Base-by-base conservation (phyloP, 176 grass and related monocot species). In the Urochloa ruziziensis region DNA sequence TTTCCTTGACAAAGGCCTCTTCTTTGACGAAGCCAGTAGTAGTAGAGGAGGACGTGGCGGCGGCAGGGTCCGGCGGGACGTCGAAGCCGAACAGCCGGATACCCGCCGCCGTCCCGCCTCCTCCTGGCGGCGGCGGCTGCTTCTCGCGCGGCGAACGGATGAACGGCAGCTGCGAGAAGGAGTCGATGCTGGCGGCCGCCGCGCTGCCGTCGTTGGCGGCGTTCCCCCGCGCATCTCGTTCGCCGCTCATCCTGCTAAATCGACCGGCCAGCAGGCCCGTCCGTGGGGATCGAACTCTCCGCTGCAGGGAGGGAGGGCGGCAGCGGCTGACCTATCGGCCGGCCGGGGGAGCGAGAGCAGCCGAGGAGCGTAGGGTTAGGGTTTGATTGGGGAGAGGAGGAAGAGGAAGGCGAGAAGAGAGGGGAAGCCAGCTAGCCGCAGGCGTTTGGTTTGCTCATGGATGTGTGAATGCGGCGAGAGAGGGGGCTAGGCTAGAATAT, bases 21-120 rank as follows among this genome's bases (percentile, higher is more conserved):
- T 79, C 73, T 39, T 84, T 21, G n/a, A n/a, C 6, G 24, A 74
- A 74, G 46, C n/a, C 61, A 14, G 79, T 0, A 56, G 49, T 52
- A 14, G 79, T 0, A 56, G 49, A 7, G 37, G 46, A 10, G 47
- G 10, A 11, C 21, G 61, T 43, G 66, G 79, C 46, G 5, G 60
- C 35, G 60, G 79, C 46, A 2, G 47, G 68, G 25, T 92, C 91
- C 43, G 67, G 77, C 21, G 84, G 89, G 37, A 97, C 85, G 33
- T 97, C 86, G 58, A 94, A 87, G 12, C 92, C 95, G 42, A 94
- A 94, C 42, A 94, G 90, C 51, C 95, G 92, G 79, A 97, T 80
- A 37, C 88, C 73, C 28, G 52, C 19, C 16, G 43, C 8, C 19
- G 29, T 24, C 28, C 43, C 33, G 1, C 59, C 47, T 71, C 18